These are phyloP conservation scores for Calonectria pauciramosa DNA, from an alignment of 2,329 filamentous ascomycete species.

Conservation along the genomic window DNA sequence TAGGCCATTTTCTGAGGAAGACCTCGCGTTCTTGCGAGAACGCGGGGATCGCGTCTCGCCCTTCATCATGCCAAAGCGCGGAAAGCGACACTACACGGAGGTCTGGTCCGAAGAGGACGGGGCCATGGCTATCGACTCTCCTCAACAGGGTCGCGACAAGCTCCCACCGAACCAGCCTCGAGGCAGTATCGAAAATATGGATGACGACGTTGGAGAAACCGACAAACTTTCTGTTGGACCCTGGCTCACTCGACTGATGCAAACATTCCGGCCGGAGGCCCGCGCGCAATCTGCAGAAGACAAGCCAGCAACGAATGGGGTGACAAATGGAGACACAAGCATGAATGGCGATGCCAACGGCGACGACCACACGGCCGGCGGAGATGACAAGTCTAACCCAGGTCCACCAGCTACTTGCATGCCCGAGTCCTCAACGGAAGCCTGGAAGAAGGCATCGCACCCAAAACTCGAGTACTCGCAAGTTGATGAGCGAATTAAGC, in stretches of 20 bases:
- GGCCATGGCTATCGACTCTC: conserved; percentile 78
- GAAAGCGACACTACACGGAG: conserved; percentile 88
- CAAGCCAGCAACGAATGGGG: conserved; percentile 66
- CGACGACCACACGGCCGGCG: conserved; percentile 50
- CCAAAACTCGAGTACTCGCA: conserved; percentile 86
- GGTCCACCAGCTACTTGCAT: conserved; percentile 82
- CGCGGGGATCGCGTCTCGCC: conserved; percentile 86
- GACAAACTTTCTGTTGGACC: conserved; percentile 92
- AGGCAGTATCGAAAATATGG: conserved; percentile 88
- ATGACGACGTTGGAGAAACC: conserved; percentile 87
- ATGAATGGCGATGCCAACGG: conserved; percentile 64
- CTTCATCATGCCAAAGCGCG: conserved; percentile 88
- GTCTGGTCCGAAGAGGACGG: conserved; percentile 97
- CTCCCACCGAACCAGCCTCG: conserved; percentile 85
- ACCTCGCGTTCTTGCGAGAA: conserved; percentile 92
- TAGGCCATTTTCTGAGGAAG: conserved; percentile 89
- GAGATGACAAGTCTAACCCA: conserved; percentile 54
- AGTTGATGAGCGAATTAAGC: conserved; percentile 91
- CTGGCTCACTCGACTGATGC: conserved; percentile 83
- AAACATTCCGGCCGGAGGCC: conserved; percentile 84
- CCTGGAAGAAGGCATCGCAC: conserved; percentile 83
- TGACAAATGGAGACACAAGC: conserved; percentile 67
- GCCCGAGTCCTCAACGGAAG: conserved; percentile 80
- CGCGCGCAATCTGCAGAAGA: conserved; percentile 70
- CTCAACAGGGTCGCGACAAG: conserved; percentile 72